Base-by-base conservation (phyloP, 495 filamentous ascomycete species). In the Sabuloglossum arenarium region DNA sequence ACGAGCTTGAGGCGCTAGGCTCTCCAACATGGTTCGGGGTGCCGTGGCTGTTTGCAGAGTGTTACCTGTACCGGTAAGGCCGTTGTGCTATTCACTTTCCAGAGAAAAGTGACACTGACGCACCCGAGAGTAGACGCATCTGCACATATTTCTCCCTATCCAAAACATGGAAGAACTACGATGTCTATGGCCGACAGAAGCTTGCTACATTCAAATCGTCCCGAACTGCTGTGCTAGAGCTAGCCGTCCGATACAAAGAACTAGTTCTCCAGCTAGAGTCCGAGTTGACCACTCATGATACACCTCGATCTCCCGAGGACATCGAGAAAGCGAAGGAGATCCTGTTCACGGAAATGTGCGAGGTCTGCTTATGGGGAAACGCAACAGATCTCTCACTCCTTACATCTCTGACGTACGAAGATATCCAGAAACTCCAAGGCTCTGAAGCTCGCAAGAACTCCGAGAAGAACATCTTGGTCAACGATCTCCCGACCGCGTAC, bases 351-450 rank as follows among this genome's bases (percentile, higher is more conserved):
- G 91, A 96, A 66, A 94, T 97, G 83, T 89, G 81, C 69, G 88
- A 96, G 71, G 91, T 96, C 60, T 96, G 91, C 63, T 76, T 97
- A 21, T 97, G 91, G 91, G 93, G 91, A 9, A 96, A 98, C 67
- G 91, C 93, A 4, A 97, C 90, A 0, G 93, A 97, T 61, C 75
- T 97, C 19, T 94, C 86, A 0, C 82, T 97, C 42, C 72, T 97
- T 37, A 95, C 88, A 0, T 85, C 79, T 58, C 77, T 97, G 54
- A 85, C 86, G 1, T 96, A 95, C 67, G 88, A 93, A 59, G 91
- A 96, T 62, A 90, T 97, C 60, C 91, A 97, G 68, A 90, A 91
- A 63, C 75, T 98, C 14, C 91, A 98, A 66, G 90, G 88, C 0
- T 81, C 85, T 0, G 73, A 88, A 59, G 88, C 89, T 5, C 77